phyloP scores from a whole-genome alignment of 441 rosid species.

The Macaranga tanarius region DNA sequence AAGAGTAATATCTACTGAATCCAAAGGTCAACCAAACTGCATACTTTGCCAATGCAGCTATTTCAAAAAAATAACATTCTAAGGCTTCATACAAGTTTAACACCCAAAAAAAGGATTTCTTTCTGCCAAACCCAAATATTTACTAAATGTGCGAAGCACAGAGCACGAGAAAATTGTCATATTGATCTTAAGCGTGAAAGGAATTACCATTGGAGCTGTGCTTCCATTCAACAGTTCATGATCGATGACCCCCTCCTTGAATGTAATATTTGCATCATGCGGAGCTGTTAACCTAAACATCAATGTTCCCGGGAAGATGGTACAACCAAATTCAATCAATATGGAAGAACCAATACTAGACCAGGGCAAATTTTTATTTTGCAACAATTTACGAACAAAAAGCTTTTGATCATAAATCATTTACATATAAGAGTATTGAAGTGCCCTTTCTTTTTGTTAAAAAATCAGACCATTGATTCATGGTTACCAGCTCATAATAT shows the following conservation, averaged over 20 bases:
- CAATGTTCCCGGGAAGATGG: slow-evolving; percentile 20
- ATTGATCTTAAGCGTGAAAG: slow-evolving; percentile 18
- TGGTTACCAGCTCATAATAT: background rate
- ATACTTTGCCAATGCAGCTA: background rate
- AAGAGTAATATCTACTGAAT: background rate
- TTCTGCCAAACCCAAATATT: slow-evolving; percentile 3
- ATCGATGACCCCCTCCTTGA: slow-evolving; percentile 32
- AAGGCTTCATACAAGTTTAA: background rate
- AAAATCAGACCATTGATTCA: background rate
- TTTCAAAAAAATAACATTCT: background rate
- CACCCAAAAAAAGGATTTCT: background rate
- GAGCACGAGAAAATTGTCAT: slow-evolving; percentile 2
- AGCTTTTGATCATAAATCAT: background rate
- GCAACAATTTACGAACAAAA: slow-evolving; percentile 1
- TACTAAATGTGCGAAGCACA: background rate
- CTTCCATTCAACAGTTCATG: slow-evolving; percentile 27
- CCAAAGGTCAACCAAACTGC: background rate
- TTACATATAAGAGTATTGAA: background rate
- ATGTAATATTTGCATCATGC: slow-evolving; percentile 27
- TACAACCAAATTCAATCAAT: slow-evolving; percentile 18
- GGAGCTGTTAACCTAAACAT: slow-evolving; percentile 33
- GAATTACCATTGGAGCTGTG: slow-evolving; percentile 26
- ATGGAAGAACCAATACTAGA: background rate
- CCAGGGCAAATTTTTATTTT: slow-evolving; percentile 6
- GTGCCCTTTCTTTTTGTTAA: background rate